A percentile compares a stretch with the other conserved stretches of the same genome.
phyloP scores from a whole-genome alignment of 2,329 filamentous ascomycete genomes.

The Alternaria ventricosa region DNA sequence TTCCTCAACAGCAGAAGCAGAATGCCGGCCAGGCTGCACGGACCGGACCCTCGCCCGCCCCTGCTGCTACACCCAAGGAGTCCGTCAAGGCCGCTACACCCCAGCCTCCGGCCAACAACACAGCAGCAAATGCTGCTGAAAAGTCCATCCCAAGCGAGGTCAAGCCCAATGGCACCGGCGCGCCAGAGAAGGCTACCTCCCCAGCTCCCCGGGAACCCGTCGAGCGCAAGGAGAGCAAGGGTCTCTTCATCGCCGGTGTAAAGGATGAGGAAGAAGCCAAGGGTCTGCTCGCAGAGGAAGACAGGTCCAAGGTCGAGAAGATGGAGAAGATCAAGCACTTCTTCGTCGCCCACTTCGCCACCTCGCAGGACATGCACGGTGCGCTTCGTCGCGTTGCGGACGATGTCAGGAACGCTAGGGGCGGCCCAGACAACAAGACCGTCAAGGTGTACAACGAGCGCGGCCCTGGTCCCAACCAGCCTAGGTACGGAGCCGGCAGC shows the following conservation, averaged over 20 bases:
- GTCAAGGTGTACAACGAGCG: conserved; percentile 82
- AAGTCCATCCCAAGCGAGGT: conserved; percentile 52
- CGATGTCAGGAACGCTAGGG: conserved; percentile 76
- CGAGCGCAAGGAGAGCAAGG: conserved; percentile 70
- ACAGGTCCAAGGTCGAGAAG: conserved; percentile 76
- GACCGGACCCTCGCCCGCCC: conserved; percentile 51
- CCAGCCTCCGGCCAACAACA: conserved; percentile 49
- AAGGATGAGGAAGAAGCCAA: conserved; percentile 82
- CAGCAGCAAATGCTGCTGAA: conserved; percentile 44
- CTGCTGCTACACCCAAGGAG: conserved; percentile 51
- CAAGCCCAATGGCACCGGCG: conserved; percentile 59
- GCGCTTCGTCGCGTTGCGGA: conserved; percentile 77
- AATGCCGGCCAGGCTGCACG: conserved; percentile 48
- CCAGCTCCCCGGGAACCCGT: conserved; percentile 60
- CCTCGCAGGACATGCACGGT: conserved; percentile 76
- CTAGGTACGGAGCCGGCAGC: conserved; percentile 59
- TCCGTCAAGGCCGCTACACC: conserved; percentile 59
- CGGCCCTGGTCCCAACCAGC: conserved; percentile 54
- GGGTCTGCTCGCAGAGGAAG: conserved; percentile 81
- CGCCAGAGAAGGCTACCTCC: conserved; percentile 48
- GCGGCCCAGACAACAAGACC: conserved; percentile 78
- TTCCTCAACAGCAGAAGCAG: conserved; percentile 52
- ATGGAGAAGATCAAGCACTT: conserved; percentile 76
- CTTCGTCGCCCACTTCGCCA: conserved; percentile 87
- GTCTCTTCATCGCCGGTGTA: conserved; percentile 88